Evolutionary conservation across 805 yeast species (phyloP).

Genomic region (Metschnikowia similis): DNA sequence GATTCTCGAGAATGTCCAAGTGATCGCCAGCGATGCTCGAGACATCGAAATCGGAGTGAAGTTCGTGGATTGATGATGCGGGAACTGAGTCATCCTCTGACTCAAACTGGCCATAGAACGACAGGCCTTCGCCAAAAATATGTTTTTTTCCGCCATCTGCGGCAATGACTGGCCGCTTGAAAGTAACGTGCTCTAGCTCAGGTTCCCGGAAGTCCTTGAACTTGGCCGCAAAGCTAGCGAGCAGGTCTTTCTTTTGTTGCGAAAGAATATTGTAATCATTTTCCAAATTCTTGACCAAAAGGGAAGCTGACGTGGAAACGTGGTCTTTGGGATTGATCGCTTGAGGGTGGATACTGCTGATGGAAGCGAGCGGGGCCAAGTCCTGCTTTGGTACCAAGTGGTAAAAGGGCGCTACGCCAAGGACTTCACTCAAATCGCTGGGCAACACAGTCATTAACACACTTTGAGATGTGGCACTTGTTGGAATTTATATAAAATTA

Average conservation of each 20-base stretch:
- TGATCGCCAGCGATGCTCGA: conserved; percentile 7
- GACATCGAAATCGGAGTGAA: conserved; percentile 8
- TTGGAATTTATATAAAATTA: neutral
- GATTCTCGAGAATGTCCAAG: conserved; percentile 15
- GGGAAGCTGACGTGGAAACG: conserved; percentile 5
- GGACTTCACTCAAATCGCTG: conserved; percentile 10
- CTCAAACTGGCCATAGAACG: conserved; percentile 13
- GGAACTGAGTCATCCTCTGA: conserved; percentile 8
- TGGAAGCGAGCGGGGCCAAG: conserved; percentile 14
- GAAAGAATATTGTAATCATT: conserved; percentile 11
- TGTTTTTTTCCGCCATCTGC: conserved; percentile 3
- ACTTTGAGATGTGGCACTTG: neutral
- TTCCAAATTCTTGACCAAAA: conserved; percentile 3
- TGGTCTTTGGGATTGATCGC: conserved; percentile 4
- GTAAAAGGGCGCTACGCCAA: conserved; percentile 12
- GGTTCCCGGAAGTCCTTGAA: conserved; percentile 19
- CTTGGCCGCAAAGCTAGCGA: conserved; percentile 18
- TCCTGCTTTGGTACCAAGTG: conserved; percentile 17
- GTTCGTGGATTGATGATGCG: conserved; percentile 10
- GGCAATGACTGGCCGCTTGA: conserved; percentile 29
- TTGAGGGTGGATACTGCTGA: conserved; percentile 9
- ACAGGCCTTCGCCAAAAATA: conserved; percentile 8
- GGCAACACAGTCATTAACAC: conserved; percentile 1
- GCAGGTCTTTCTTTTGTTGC: conserved; percentile 7
- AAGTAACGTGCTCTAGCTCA: conserved; percentile 28